Evolutionary conservation across 352 stramenopile genomes (phyloP).

Genomic region (Peronospora destructor): DNA sequence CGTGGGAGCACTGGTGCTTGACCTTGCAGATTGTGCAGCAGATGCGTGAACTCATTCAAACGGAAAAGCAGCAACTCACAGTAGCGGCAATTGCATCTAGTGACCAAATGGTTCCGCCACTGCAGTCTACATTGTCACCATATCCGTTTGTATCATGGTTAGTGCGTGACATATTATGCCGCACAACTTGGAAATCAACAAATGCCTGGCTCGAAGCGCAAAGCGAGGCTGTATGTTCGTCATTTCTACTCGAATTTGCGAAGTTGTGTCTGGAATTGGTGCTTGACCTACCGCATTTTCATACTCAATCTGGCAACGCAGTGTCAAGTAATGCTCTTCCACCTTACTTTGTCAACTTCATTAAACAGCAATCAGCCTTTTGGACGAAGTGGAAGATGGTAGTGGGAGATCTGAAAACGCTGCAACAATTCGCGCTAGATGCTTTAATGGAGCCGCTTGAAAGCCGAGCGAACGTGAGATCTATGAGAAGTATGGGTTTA

Average conservation of each 20-base stretch:
- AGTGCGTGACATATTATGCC: constrained; percentile 73
- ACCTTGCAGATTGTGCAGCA: constrained; percentile 77
- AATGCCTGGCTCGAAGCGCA: constrained; percentile 60
- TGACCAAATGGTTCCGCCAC: constrained; percentile 19
- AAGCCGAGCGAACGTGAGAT: constrained; percentile 13
- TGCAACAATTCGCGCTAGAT: constrained; percentile 55
- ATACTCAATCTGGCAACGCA: constrained; percentile 35
- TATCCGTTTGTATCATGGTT: constrained; percentile 82
- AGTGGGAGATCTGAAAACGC: constrained; percentile 40
- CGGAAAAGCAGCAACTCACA: constrained; percentile 51
- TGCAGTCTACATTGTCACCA: constrained; percentile 37
- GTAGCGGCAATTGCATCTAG: constrained; percentile 8
- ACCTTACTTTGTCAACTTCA: constrained; percentile 83
- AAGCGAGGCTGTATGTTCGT: constrained; percentile 47
- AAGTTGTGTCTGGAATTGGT: constrained; percentile 75
- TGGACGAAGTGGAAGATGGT: constrained; percentile 76
- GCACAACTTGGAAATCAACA: constrained; percentile 71
- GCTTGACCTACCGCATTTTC: constrained; percentile 69
- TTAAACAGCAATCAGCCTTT: constrained; percentile 65
- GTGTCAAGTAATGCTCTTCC: constrained; percentile 62
- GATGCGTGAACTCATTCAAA: constrained; percentile 70
- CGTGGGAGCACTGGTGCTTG: constrained; percentile 80
- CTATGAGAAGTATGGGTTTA: background rate
- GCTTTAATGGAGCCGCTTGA: constrained; percentile 50
- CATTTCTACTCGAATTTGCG: constrained; percentile 64